phyloP scores from a whole-genome alignment of 306 rosid species.

The Canavalia ensiformis region DNA sequence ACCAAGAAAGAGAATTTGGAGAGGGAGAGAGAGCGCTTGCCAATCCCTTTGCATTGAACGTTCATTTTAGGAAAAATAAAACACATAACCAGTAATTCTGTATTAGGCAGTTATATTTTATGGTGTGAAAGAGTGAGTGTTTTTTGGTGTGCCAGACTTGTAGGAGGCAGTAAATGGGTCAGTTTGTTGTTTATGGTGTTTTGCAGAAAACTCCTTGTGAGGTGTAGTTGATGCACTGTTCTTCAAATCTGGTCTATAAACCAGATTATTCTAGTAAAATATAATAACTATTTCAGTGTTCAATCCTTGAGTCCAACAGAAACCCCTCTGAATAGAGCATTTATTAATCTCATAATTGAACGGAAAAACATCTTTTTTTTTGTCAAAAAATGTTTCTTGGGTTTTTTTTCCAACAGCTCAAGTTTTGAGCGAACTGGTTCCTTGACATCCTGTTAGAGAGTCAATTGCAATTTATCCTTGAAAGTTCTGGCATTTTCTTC shows the following conservation, averaged over 20 bases:
- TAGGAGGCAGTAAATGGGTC: neutral
- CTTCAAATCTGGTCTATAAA: neutral
- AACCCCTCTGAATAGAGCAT: neutral
- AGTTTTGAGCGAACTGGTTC: slow-evolving; percentile 6
- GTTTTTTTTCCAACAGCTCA: neutral
- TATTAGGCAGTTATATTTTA: neutral
- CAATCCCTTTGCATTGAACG: neutral
- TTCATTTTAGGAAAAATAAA: neutral
- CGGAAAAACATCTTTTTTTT: neutral
- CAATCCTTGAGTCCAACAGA: slow-evolving; percentile 15
- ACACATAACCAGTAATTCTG: neutral
- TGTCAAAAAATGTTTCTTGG: neutral
- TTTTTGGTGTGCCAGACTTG: neutral
- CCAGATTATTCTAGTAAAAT: neutral
- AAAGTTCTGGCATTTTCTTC: neutral
- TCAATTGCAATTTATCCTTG: slow-evolving; percentile 11
- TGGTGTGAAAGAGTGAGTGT: neutral
- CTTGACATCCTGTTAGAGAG: slow-evolving; percentile 10
- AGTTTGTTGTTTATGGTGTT: neutral
- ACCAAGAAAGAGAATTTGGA: slow-evolving; percentile 3
- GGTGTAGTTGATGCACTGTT: neutral
- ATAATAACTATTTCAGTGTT: neutral
- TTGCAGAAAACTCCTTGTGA: neutral
- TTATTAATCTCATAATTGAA: neutral
- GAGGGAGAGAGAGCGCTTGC: slow-evolving; percentile 4